These are phyloP conservation scores for Posidonia australis DNA, from an alignment of 106 monocot genomes.

Conservation along the genomic window DNA sequence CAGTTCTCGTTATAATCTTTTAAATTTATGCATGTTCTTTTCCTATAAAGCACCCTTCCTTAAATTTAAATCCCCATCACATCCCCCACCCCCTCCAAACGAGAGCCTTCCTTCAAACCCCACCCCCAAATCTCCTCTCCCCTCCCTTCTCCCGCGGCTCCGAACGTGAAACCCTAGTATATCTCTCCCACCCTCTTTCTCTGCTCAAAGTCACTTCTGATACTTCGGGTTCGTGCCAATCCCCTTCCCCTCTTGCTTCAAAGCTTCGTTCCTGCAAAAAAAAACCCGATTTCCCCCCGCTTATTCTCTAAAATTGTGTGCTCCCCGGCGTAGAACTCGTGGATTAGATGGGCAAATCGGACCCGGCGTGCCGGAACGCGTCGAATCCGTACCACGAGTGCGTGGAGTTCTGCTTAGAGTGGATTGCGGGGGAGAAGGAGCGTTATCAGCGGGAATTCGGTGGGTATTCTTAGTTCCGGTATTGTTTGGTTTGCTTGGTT, in stretches of 20 bases:
- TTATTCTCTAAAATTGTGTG: neutral
- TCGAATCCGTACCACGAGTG: constrained; percentile 26
- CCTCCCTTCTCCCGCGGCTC: neutral
- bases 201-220: too few species aligned
- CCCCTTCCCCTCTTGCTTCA: too few species aligned
- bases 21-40: too few species aligned
- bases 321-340: neutral
- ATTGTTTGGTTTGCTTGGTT: neutral
- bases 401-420: constrained; percentile 16
- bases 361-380: constrained; percentile 17
- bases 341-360: neutral
- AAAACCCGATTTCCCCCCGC: neutral
- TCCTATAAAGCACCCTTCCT: too few species aligned
- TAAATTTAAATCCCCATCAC: too few species aligned
- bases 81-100: too few species aligned
- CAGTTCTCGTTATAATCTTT: too few species aligned
- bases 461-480: neutral
- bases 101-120: neutral
- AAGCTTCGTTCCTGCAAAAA: too few species aligned
- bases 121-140: neutral
- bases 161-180: too few species aligned
- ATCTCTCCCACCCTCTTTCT: too few species aligned
- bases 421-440: constrained; percentile 14
- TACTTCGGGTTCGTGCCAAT: too few species aligned
- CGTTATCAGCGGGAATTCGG: constrained; percentile 2